Base-by-base conservation (phyloP, 495 filamentous ascomycete genomes). In the Evernia prunastri region DNA sequence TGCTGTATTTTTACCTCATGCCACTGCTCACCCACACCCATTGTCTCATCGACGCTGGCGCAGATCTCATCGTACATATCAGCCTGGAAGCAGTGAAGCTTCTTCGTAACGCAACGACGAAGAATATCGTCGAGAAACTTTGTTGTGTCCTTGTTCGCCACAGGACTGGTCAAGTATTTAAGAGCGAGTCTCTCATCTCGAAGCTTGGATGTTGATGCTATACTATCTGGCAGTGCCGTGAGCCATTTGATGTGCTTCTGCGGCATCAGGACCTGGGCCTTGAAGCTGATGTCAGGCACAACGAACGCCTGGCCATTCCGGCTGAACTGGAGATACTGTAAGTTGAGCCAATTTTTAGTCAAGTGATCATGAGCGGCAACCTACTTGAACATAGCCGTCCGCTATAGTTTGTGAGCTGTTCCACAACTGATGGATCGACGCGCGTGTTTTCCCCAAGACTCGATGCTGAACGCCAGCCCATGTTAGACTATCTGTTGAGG, bases 191-290 rank as follows among this genome's bases (percentile, higher is more conserved):
- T 51, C 31, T 61, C 59, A 2, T 61, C 49, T 35, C 42, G 43
- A 7, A 45, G 23, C 27, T 45, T n/a, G 18, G 18, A 13, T 61
- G 36, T 29, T 23, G 59, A 61, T 45, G 51, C 4, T 6, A 31
- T 45, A 20, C 59, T 45, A 4, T 61, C 43, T 35, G 59, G 43
- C 18, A 51, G 59, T 40, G 42, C 18, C 35, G 37, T 51, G 29
- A 61, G 59, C 59, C 59, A 51, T 18, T n/a, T 15, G 12, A 61
- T 61, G 17, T 61, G 59, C n/a, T 61, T 42, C 6, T 61, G 59
- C 29, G 59, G 59, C 17, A 61, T 15, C n/a, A 51, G 45, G 9
- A 51, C 17, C 36, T 37, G 59, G 23, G 59, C 6, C 42, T 61
- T 42, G 49, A 61, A 33, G 43, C 59, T 61, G 35, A 33, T 42